Conservation (phyloP, 1,139 yeast species). For the Pichia cactophila region DNA sequence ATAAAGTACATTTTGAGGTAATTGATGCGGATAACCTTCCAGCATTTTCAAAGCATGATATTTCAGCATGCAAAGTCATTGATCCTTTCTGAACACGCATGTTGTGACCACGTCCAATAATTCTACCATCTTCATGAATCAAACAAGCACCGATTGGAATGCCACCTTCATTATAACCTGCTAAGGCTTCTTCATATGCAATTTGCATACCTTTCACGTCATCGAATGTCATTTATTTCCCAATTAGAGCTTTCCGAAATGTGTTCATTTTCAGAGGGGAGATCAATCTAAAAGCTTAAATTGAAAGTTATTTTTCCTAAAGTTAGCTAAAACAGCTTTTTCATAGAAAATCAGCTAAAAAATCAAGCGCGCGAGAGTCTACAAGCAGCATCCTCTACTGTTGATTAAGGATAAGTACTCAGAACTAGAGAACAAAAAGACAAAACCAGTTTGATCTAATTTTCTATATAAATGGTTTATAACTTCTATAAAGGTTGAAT, state of each 20-base stretch:
- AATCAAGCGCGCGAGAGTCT: too few relatives aligned
- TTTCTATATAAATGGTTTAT: too few relatives aligned
- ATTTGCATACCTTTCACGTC: slow-evolving; percentile 60
- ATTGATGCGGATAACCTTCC: slow-evolving; percentile 69
- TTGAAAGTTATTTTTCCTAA: too few relatives aligned
- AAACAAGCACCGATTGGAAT: slow-evolving; percentile 72
- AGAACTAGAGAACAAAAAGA: too few relatives aligned
- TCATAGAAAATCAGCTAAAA: too few relatives aligned
- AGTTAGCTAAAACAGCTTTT: too few relatives aligned
- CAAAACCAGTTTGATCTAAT: background rate
- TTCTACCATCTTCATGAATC: slow-evolving; percentile 66
- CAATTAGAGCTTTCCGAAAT: too few relatives aligned
- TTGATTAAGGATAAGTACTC: too few relatives aligned
- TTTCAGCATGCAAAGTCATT: slow-evolving; percentile 86
- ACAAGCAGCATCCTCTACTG: too few relatives aligned
- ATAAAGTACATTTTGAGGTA: slow-evolving; percentile 70
- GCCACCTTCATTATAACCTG: slow-evolving; percentile 73
- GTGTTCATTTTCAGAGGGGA: background rate
- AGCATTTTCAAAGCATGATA: slow-evolving; percentile 78
- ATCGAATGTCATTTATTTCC: slow-evolving; percentile 40
- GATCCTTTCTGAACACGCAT: slow-evolving; percentile 75
- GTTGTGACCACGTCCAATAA: slow-evolving; percentile 84
- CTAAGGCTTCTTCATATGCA: slow-evolving; percentile 66
- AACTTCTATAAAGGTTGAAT: background rate
- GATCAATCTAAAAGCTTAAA: background rate